These are phyloP conservation scores for Pseudisothecium myosuroides DNA, from an alignment of 225 moss, liverwort and hornwort species.

Conservation along the genomic window DNA sequence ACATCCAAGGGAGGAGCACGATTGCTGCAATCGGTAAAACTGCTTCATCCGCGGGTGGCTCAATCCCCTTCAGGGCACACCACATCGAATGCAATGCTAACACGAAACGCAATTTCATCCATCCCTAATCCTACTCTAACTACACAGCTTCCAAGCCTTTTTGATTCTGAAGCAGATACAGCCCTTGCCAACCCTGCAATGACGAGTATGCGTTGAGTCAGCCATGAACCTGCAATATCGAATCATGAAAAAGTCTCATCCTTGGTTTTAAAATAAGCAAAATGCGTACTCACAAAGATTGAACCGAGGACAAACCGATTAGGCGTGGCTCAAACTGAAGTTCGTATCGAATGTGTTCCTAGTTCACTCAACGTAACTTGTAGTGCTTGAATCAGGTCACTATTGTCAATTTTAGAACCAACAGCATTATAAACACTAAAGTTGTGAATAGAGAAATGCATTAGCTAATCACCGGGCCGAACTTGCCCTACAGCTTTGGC, in stretches of 20 bases:
- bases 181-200: conserved; percentile 14
- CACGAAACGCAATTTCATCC: conserved; percentile 1
- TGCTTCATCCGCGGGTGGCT: conserved; percentile 49
- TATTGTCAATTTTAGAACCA: background rate
- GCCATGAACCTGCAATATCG: background rate
- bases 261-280: background rate
- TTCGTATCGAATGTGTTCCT: background rate
- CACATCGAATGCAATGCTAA: conserved; percentile 32
- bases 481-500: background rate
- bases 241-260: background rate
- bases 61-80: conserved; percentile 42
- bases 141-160: background rate
- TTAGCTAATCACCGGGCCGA: background rate
- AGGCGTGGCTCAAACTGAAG: background rate
- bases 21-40: conserved; percentile 7
- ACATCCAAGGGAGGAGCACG: conserved; percentile 30
- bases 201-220: background rate
- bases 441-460: background rate
- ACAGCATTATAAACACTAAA: background rate
- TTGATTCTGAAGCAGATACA: background rate
- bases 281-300: background rate
- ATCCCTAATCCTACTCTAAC: conserved; percentile 10
- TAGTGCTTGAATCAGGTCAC: background rate
- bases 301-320: background rate
- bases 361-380: background rate